Percentiles rank a stretch among this genome's conserved stretches.
Conservation (phyloP, 768 basidiomycete species). For the Russula brevipes region DNA sequence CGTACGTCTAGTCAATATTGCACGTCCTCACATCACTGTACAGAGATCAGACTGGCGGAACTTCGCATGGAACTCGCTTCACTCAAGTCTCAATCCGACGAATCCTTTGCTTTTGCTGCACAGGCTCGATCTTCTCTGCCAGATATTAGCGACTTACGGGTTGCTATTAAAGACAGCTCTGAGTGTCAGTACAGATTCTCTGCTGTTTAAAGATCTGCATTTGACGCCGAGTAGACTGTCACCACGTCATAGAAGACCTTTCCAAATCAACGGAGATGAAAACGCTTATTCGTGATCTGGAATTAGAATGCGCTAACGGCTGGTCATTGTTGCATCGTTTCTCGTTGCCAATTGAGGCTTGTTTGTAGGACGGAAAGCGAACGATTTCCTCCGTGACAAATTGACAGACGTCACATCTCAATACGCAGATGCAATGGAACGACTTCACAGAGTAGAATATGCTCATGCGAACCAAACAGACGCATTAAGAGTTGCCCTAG, state of each 20-base stretch:
- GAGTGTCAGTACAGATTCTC: slow-evolving; percentile 10
- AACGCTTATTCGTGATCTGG: slow-evolving; percentile 16
- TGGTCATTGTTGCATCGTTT: background rate
- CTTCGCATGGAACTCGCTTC: slow-evolving; percentile 12
- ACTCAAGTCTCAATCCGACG: slow-evolving; percentile 23
- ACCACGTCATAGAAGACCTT: slow-evolving; percentile 14
- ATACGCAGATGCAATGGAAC: slow-evolving; percentile 20
- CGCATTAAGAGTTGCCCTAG: slow-evolving; percentile 7
- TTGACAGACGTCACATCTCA: slow-evolving; percentile 25
- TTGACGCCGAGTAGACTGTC: slow-evolving; percentile 13
- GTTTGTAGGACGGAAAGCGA: slow-evolving; percentile 22
- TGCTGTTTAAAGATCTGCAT: background rate
- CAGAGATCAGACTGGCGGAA: slow-evolving; percentile 17
- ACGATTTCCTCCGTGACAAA: slow-evolving; percentile 25
- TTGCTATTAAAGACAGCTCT: slow-evolving; percentile 13
- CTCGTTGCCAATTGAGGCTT: background rate
- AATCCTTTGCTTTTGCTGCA: slow-evolving; percentile 21
- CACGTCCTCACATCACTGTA: background rate
- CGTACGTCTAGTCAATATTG: slow-evolving; percentile 6
- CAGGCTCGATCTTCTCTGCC: slow-evolving; percentile 18
- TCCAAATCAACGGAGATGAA: slow-evolving; percentile 15
- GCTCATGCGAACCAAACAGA: slow-evolving; percentile 12
- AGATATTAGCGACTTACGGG: slow-evolving; percentile 18
- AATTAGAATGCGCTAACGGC: slow-evolving; percentile 17
- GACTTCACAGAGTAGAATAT: slow-evolving; percentile 13